Conservation (phyloP, 129 eudicot species). For the Heracleum sosnowskyi region DNA sequence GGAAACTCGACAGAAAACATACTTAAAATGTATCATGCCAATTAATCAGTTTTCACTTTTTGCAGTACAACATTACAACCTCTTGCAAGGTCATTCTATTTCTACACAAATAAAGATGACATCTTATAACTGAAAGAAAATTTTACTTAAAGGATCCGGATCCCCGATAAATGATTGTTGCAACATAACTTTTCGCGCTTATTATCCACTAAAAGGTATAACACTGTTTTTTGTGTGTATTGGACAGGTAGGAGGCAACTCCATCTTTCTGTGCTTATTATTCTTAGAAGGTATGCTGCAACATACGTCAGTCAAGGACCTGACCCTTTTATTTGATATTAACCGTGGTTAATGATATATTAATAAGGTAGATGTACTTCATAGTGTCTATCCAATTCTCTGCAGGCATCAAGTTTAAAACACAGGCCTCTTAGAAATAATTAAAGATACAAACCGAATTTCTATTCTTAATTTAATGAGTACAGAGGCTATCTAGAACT, state of each 20-base stretch:
- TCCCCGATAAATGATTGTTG: not conserved
- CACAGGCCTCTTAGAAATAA: not conserved
- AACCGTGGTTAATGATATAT: not conserved
- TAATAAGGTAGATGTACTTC: not conserved
- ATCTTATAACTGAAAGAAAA: not conserved
- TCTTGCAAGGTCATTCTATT: not conserved
- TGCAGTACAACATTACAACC: not conserved
- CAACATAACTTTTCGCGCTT: not conserved
- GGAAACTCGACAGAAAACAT: not conserved
- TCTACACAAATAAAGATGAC: not conserved
- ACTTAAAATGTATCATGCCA: not conserved
- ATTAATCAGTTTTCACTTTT: not conserved
- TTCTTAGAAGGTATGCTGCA: not conserved
- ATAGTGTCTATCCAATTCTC: not conserved
- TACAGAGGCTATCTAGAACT: not conserved
- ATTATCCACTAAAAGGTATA: not conserved
- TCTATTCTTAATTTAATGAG: not conserved
- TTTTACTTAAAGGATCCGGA: not conserved
- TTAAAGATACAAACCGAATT: not conserved
- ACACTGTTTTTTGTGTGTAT: not conserved
- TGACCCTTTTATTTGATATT: not conserved
- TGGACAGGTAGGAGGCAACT: not conserved
- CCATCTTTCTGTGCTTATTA: not conserved
- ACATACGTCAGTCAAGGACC: not conserved
- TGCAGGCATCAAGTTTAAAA: not conserved